Conservation (phyloP, 1,139 yeast species). For the Saccharomyces hybrid region DNA sequence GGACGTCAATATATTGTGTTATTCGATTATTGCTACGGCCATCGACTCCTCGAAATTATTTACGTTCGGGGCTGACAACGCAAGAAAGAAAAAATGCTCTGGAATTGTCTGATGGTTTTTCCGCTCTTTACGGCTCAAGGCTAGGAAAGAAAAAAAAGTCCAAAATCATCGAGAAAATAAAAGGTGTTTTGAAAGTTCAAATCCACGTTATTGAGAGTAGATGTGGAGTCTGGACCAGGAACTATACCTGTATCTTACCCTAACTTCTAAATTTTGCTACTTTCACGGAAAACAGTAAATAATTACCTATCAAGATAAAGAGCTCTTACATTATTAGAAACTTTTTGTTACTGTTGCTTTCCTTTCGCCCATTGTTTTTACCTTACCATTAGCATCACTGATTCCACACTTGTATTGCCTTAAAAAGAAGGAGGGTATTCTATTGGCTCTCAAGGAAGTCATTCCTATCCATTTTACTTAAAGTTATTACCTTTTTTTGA, state of each 20-base stretch:
- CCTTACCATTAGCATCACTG: background rate
- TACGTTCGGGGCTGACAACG: background rate
- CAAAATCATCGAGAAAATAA: background rate
- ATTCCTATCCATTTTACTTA: constrained; percentile 1
- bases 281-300: background rate
- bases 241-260: background rate
- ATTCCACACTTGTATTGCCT: background rate
- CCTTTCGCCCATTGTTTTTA: background rate
- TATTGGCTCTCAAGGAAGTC: background rate
- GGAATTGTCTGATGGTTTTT: background rate
- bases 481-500: constrained; percentile 2
- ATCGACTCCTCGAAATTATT: background rate
- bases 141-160: background rate
- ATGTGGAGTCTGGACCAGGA: background rate
- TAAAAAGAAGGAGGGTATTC: background rate
- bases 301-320: background rate
- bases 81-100: background rate
- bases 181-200: background rate
- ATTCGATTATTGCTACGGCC: background rate
- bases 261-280: background rate
- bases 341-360: background rate
- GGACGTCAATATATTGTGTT: background rate
- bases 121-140: background rate
- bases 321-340: background rate
- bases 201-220: background rate